Evolutionary conservation across 2,329 filamentous ascomycete species (phyloP), one percentile per base, ranked within the genome.

Genomic region (Apiospora sp.): DNA sequence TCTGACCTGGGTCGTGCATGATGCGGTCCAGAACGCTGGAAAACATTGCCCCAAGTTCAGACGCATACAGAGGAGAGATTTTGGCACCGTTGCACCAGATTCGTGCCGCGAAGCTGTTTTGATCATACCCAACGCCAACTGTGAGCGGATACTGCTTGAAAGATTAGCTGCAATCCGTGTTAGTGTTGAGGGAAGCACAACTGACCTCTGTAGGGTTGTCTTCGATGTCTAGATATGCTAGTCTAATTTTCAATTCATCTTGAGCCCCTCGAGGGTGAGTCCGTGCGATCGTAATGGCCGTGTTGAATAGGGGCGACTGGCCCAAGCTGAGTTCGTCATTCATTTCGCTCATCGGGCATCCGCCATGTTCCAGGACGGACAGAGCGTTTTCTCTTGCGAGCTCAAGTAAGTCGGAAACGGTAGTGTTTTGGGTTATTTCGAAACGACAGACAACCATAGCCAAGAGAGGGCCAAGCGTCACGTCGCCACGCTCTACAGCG

Each of bases 271-370:
- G n/a, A 3, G 34, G 1, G 34, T 22, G 41, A n/a, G n/a, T 41
- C 19, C 61, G 61, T 6, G 41, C 61, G 4, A 67, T 67, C 8
- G 61, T 67, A 34, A 67, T 67, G 10, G 61, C 61, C 61, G 61
- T 67, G 61, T 67, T 67, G 37, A 67, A 67, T 24, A 67, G 61
- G 6, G 61, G 61, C 34, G 61, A 43, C 8, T 67, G 34, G 61
- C 61, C 61, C 34, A 43, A n/a, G 8, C 61, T 37, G n/a, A 67
- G 34, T 1, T 67, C 10, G 10, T 67, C 61, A 6, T 67, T 34
- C 61, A 67, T 44, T 6, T 67, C 61, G 34, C 61, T 44, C 34
- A 67, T n/a, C 0, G 41, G 41, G 14, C 61, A 67, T 4, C 61
- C 61, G 4, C 34, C 61, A 10, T 67, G n/a, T 8, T 67, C 61